These are phyloP conservation scores for Aspergillus bertholletiae DNA, from an alignment of 495 filamentous ascomycete species.

Conservation along the genomic window DNA sequence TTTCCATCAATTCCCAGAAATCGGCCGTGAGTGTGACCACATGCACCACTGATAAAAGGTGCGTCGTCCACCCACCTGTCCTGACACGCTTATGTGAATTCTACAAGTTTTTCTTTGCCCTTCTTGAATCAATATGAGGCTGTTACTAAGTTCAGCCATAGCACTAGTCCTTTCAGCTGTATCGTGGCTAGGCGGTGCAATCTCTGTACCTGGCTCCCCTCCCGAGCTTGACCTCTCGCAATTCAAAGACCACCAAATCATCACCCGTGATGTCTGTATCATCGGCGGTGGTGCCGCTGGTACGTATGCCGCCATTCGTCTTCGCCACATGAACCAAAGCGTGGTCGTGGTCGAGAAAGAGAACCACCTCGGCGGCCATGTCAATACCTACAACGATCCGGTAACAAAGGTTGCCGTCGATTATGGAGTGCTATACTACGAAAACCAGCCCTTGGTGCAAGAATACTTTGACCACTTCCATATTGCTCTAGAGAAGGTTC, in stretches of 20 bases:
- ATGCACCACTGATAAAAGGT: not conserved
- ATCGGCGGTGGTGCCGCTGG: constrained; percentile 47
- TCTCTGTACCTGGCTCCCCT: not conserved
- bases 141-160: not conserved
- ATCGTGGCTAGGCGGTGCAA: not conserved
- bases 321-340: constrained; percentile 27
- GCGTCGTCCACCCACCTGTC: not conserved
- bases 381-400: constrained; percentile 40
- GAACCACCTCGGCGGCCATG: constrained; percentile 39
- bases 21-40: not conserved
- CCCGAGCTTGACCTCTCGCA: not conserved
- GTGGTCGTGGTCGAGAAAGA: constrained; percentile 42
- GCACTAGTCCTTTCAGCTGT: not conserved
- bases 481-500: not conserved
- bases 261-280: constrained; percentile 34
- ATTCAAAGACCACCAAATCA: not conserved
- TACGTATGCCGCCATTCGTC: constrained; percentile 35
- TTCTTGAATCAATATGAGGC: not conserved
- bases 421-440: constrained; percentile 33
- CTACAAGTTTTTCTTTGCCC: not conserved
- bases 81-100: no score
- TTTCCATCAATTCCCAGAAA: not conserved
- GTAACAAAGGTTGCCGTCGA: constrained; percentile 32
- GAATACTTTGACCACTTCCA: constrained; percentile 24
- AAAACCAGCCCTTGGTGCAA: constrained; percentile 28